Evolutionary conservation across 2,329 filamentous ascomycete genomes (phyloP).

Genomic region (Magnaporthiopsis rhizophila): DNA sequence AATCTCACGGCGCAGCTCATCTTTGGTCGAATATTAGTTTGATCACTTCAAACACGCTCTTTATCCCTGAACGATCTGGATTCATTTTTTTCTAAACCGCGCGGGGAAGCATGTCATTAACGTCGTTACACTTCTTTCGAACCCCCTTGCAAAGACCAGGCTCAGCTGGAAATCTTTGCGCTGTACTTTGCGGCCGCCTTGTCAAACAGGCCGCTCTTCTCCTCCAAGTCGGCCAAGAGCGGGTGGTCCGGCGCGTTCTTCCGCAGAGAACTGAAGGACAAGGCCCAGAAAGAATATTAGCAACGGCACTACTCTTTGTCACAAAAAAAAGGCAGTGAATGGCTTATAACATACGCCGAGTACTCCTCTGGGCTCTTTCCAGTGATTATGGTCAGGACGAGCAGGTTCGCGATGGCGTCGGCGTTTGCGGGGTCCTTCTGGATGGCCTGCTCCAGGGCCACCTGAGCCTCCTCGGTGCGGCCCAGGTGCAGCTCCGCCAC

Average conservation of each 20-base stretch:
- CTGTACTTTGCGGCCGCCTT: slow-evolving; percentile 79
- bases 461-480: slow-evolving; percentile 79
- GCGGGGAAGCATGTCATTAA: slow-evolving; percentile 5
- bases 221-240: slow-evolving; percentile 64
- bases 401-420: slow-evolving; percentile 72
- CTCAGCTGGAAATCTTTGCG: slow-evolving; percentile 63
- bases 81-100: neutral
- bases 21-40: neutral
- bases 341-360: slow-evolving; percentile 41
- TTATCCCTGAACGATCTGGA: neutral
- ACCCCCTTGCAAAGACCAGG: neutral
- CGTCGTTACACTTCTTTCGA: slow-evolving; percentile 7
- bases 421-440: slow-evolving; percentile 63
- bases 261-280: slow-evolving; percentile 39
- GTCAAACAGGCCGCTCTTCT: slow-evolving; percentile 85
- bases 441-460: slow-evolving; percentile 72
- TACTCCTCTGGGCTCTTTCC: slow-evolving; percentile 64
- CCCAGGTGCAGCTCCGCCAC: slow-evolving; percentile 88
- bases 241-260: slow-evolving; percentile 58
- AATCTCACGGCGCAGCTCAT: no score
- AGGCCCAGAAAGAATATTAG: slow-evolving; percentile 1
- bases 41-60: neutral
- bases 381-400: slow-evolving; percentile 70
- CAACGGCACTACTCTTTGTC: neutral
- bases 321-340: neutral